phyloP scores from a whole-genome alignment of 2,329 filamentous ascomycete species.

The Mycosphaerella arachidis region DNA sequence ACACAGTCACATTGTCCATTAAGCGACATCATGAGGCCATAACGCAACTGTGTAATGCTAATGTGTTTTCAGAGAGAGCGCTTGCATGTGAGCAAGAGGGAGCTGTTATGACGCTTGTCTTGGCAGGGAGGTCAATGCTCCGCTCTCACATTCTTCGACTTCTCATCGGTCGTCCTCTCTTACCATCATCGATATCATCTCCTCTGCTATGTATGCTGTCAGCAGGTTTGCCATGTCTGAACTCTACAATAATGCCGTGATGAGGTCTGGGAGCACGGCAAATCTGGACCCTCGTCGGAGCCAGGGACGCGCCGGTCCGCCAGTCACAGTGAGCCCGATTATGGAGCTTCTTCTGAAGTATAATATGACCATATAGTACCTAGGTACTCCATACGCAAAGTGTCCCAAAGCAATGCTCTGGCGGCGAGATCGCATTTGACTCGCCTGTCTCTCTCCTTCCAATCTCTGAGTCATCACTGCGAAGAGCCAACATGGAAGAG shows the following conservation, averaged over 20 bases:
- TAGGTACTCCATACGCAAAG: background rate
- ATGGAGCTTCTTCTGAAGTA: background rate
- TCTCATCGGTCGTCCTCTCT: too few species aligned
- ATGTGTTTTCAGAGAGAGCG: too few species aligned
- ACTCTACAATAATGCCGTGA: background rate
- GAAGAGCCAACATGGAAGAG: slow-evolving; percentile 12
- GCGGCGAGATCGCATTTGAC: background rate
- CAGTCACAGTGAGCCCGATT: background rate
- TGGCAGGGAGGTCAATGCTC: too few species aligned
- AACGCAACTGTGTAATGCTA: background rate
- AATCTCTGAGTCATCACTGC: background rate
- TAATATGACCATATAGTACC: background rate
- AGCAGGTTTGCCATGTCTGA: background rate
- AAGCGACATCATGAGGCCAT: background rate
- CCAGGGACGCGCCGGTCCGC: background rate
- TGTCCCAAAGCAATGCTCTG: background rate
- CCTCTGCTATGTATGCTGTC: too few species aligned
- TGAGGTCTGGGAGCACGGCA: background rate
- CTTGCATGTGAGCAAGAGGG: too few species aligned
- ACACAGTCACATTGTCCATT: background rate
- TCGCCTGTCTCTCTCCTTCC: too few species aligned
- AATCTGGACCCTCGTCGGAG: background rate
- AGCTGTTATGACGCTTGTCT: too few species aligned
- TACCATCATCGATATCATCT: too few species aligned
- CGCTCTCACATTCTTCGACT: too few species aligned